Evolutionary conservation across 73 alveolate species (phyloP), one percentile per base, ranked within the genome.

Genomic region (Blepharisma stoltei): DNA sequence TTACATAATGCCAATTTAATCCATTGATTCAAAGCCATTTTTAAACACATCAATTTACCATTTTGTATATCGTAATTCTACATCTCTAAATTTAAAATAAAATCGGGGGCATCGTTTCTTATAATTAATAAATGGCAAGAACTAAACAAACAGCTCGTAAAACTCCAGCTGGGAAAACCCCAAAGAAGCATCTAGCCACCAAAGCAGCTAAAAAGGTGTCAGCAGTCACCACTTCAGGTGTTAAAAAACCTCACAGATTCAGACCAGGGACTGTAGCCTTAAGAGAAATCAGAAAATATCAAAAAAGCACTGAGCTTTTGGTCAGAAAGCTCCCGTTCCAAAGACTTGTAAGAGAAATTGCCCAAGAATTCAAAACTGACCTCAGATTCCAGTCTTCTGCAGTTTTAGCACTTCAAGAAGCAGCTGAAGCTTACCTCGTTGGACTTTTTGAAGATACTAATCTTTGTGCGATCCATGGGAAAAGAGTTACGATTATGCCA

Each of bases 251-350:
- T 48, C 96, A 91, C 75, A 90, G 95, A 83, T 89, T 68, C 79
- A 86, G 96, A 82, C 96, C 96, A 41, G 98, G 98, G 43, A 89
- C 96, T 48, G 95, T 90, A 54, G 98, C 96, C 27, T 77, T 90
- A 47, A 87, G 95, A 83, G 98, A 92, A 83, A 92, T 92, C 54
- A 89, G 93, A 77, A 92, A 88, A 83, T 92, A 54, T 78, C 87
- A 92, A 80, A 90, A 92, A 80, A 76, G 91, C 69, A 89, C 96
- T 65, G 94, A 90, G 46, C 87, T 90, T 9, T 80, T 90, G 18
- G 85, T 90, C 49, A 86, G 92, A 66, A 91, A 91, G 86, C 86
- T 91, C 38, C 97, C 97, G 6, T 91, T 91, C 88, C 86, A 91
- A 67, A 89, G 96, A 86, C 75, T 90, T 32, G 93, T 90, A 6